phyloP scores from a whole-genome alignment of 2,329 filamentous ascomycete species.

The Elsinoe ampelina region DNA sequence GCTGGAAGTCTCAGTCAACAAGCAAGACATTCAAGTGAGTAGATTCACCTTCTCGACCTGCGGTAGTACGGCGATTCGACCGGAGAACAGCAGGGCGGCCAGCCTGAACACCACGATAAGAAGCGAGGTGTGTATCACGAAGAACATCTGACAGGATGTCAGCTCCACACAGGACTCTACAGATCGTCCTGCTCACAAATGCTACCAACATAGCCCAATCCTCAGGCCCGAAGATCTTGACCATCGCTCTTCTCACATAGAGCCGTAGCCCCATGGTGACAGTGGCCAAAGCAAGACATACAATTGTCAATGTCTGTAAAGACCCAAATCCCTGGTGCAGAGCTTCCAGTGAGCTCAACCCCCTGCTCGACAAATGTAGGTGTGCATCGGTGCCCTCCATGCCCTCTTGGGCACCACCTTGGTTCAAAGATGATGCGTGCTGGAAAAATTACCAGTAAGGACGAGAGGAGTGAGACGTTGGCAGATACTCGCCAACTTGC shows the following conservation, averaged over 20 bases:
- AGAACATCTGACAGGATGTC: background rate
- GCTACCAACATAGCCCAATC: slow-evolving; percentile 9
- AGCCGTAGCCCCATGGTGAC: background rate
- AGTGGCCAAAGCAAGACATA: background rate
- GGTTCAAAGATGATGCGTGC: too few relatives aligned
- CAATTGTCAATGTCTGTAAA: background rate
- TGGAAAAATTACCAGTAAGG: too few relatives aligned
- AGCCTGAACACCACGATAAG: background rate
- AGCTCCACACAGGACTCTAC: too few relatives aligned
- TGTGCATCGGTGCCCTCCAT: too few relatives aligned
- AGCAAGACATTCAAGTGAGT: background rate
- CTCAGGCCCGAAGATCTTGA: background rate
- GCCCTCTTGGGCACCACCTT: too few relatives aligned
- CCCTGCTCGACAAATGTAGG: too few relatives aligned
- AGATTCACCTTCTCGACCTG: background rate
- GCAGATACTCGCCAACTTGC: too few relatives aligned
- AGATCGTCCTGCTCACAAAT: background rate
- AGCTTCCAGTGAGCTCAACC: background rate
- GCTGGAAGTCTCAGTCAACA: background rate
- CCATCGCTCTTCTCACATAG: background rate
- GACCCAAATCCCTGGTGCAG: background rate
- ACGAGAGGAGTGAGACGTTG: too few relatives aligned
- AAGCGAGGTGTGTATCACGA: background rate
- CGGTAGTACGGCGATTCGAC: background rate
- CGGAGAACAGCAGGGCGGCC: background rate